These are phyloP conservation scores for Gossypium bickii DNA, from an alignment of 345 rosid species.

Conservation along the genomic window DNA sequence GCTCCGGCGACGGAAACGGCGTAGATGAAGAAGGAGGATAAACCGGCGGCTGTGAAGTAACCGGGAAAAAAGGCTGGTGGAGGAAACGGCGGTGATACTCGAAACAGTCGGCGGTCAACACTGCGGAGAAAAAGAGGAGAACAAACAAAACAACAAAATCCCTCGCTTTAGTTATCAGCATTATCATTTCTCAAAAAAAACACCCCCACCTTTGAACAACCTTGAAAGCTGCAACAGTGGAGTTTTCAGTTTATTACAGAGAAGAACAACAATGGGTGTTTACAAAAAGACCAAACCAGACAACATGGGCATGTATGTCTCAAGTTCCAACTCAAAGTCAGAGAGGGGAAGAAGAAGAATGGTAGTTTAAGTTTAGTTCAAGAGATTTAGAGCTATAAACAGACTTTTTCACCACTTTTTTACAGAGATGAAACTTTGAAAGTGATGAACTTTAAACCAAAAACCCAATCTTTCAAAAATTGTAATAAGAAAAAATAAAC, in stretches of 20 bases:
- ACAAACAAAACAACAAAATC: background rate
- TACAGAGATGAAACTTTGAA: background rate
- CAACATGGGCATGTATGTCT: background rate
- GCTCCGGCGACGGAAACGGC: constrained; percentile 26
- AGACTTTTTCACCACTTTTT: background rate
- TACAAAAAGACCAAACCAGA: background rate
- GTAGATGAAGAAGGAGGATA: constrained; percentile 39
- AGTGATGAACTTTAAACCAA: background rate
- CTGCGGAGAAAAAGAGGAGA: constrained; percentile 19
- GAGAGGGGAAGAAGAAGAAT: background rate
- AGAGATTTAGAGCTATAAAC: background rate
- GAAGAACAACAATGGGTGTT: background rate
- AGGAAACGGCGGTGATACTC: constrained; percentile 45
- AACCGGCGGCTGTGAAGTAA: constrained; percentile 33
- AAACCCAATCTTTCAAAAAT: background rate
- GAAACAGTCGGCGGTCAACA: constrained; percentile 9
- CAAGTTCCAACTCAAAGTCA: background rate
- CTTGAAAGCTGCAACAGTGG: background rate
- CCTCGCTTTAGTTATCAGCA: background rate
- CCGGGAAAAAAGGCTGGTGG: constrained; percentile 69
- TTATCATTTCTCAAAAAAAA: background rate
- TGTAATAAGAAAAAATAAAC: too few relatives aligned
- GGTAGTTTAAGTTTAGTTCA: background rate
- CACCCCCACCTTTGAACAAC: background rate
- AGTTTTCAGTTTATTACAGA: background rate